Base-by-base conservation (phyloP, 2,329 filamentous ascomycete species). In the Neospermospora avenae region DNA sequence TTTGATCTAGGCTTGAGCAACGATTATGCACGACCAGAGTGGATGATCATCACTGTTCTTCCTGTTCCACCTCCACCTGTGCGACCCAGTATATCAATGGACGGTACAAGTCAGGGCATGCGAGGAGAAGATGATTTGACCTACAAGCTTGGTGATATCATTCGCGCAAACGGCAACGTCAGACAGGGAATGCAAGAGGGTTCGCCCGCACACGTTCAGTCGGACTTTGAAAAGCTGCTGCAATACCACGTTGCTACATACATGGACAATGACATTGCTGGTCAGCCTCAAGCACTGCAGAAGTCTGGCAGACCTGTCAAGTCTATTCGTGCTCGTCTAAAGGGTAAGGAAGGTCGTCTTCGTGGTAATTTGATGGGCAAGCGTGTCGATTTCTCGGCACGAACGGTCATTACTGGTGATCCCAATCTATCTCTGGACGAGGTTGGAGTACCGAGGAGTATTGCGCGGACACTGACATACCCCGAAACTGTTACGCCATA, bases 311-410 rank as follows among this genome's bases (percentile, higher is more conserved):
- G 96, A 72, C 93, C 96, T 0, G 89, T 99, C 68, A 99, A 99
- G 79, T 92, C 95, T 16, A 96, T 99, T 67, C 90, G 96, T 70
- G 92, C 92, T 63, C 93, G 95, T 77, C 82, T 99, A 74, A 99
- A 99, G 86, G 96, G 96, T 65, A 99, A 99, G 78, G 95, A 99
- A 74, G 95, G 95, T 68, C 92, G 95, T 81, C 85, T 99, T 24
- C 89, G 95, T 79, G 95, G 96, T 73, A 99, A 99, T 77, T 81
- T 99, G 81, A 99, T 99, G 96, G 95, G 95, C 65, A 99, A 99
- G 78, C 92, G 93, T 85, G 95, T 99, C 63, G 95, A 99, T 74
- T 99, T 99, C 73, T 99, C 96, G 0, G 96, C 96, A 39, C 95
- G 95, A 87, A 99, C 96, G 34, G 95, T 99, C 79, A 99, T 99